A percentile compares a stretch with the other conserved stretches of the same genome.
phyloP scores from a whole-genome alignment of 371 early-diverging fungal genomes.

The Mycotypha africana region DNA sequence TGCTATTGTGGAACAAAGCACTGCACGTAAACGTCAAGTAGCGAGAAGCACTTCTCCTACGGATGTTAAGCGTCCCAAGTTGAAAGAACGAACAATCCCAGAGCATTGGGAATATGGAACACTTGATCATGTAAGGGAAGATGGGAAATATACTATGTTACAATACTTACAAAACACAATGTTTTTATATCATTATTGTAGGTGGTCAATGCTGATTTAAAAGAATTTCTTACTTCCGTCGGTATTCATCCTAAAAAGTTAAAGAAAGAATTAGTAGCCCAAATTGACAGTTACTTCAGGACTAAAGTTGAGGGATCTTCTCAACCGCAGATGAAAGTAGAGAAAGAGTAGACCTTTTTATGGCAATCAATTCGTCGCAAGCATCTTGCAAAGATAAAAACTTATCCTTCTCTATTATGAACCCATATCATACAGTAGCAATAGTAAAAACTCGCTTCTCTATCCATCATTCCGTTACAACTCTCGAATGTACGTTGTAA shows the following conservation, averaged over 20 bases:
- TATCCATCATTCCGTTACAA: no score
- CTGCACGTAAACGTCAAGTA: not conserved
- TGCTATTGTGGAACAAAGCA: not conserved
- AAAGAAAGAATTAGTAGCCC: constrained; percentile 48
- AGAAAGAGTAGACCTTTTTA: constrained; percentile 13
- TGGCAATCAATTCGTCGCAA: no score
- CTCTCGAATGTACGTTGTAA: no score
- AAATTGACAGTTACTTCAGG: constrained; percentile 24
- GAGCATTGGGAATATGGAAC: constrained; percentile 3
- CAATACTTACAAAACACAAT: not conserved
- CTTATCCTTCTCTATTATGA: no score
- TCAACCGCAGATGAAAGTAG: constrained; percentile 6
- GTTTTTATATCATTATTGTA: not conserved
- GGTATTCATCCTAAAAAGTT: constrained; percentile 28
- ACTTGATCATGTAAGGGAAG: not conserved
- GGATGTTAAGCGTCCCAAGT: no score
- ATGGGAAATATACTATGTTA: not conserved
- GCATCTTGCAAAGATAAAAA: no score
- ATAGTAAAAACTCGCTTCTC: no score
- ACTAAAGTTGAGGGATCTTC: not conserved
- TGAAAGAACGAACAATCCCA: not conserved
- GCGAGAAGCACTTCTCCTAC: no score
- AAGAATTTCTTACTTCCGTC: constrained; percentile 37
- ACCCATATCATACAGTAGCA: no score
- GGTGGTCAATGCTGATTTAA: constrained; percentile 45